phyloP scores from a whole-genome alignment of 257 asterid species.

The Lycium barbarum region DNA sequence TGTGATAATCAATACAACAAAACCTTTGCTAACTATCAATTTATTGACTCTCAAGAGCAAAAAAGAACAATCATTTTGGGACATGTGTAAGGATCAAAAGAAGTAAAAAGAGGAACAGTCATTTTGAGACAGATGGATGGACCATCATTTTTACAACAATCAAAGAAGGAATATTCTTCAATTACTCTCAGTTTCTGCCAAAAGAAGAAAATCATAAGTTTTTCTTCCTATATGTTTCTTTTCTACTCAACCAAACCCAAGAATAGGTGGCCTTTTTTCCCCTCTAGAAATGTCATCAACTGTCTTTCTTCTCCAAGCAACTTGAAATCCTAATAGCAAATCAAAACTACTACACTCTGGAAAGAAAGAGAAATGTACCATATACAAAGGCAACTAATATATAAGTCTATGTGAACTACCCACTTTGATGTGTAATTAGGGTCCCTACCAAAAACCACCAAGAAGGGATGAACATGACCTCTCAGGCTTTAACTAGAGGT shows the following conservation, averaged over 20 bases:
- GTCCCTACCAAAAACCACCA: neutral
- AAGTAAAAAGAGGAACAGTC: neutral
- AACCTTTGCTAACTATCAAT: neutral
- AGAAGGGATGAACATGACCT: neutral
- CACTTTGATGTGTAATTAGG: neutral
- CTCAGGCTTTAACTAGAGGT: neutral
- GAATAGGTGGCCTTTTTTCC: neutral
- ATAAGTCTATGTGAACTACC: neutral
- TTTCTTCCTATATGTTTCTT: neutral
- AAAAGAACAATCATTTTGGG: neutral
- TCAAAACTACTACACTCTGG: neutral
- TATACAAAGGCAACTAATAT: neutral
- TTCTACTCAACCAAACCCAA: constrained; percentile 20
- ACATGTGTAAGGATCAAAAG: neutral
- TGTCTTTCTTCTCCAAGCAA: constrained; percentile 8
- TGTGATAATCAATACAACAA: too few relatives aligned
- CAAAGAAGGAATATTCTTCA: neutral
- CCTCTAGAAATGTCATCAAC: neutral
- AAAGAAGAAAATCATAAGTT: neutral
- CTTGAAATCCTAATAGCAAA: neutral
- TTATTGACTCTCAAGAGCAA: neutral
- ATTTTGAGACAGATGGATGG: neutral
- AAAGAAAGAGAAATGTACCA: neutral
- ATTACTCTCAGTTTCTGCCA: neutral
- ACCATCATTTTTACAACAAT: neutral